These are phyloP conservation scores for Solanum bulbocastanum DNA, from an alignment of 257 asterid species.

Conservation along the genomic window DNA sequence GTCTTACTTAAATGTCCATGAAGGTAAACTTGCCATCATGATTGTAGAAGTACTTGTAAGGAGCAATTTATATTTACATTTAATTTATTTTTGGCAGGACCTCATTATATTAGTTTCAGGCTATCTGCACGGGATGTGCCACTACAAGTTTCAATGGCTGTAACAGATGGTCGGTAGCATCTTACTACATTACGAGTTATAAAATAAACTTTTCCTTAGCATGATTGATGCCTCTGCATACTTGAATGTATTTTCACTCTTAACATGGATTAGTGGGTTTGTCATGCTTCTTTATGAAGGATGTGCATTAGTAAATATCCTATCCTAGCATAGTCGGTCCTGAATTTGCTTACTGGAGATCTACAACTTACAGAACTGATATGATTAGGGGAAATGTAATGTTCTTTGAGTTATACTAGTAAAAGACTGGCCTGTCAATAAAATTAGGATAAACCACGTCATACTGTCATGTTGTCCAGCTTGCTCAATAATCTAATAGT, in stretches of 20 bases:
- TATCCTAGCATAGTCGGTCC: background rate
- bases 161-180: conserved; percentile 62
- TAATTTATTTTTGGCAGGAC: conserved; percentile 34
- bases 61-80: background rate
- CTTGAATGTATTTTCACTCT: background rate
- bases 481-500: background rate
- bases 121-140: conserved; percentile 67
- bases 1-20: conserved; percentile 87
- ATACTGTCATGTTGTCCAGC: background rate
- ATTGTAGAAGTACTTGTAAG: background rate
- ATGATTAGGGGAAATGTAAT: background rate
- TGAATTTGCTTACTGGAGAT: background rate
- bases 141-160: conserved; percentile 82
- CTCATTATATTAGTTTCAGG: conserved; percentile 88
- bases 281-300: background rate
- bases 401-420: background rate
- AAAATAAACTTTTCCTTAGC: background rate
- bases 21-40: conserved; percentile 36
- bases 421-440: background rate
- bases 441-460: background rate
- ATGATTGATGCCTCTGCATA: background rate
- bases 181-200: background rate
- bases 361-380: background rate
- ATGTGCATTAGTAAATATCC: background rate
- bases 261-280: background rate